These are phyloP conservation scores for Ilyonectria sp. DNA, from an alignment of 2,329 filamentous ascomycete species.

Conservation along the genomic window DNA sequence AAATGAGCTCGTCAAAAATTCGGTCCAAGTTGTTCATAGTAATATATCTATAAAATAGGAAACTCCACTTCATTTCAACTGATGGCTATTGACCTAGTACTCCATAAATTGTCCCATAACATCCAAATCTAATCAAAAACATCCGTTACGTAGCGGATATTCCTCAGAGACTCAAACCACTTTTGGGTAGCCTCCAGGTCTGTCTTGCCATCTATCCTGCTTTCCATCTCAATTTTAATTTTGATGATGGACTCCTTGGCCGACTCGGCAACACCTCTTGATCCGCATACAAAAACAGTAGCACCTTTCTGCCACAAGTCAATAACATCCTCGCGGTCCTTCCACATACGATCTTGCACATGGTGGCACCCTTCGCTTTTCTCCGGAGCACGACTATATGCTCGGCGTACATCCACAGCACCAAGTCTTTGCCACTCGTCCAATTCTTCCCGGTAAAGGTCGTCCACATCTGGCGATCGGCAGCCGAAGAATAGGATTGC, in stretches of 20 bases:
- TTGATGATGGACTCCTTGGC: constrained; percentile 52
- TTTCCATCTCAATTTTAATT: constrained; percentile 52
- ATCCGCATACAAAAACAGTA: constrained; percentile 74
- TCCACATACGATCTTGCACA: constrained; percentile 57
- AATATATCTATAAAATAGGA: neutral
- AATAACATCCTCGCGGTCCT: constrained; percentile 52
- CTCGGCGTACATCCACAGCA: constrained; percentile 69
- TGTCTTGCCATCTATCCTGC: constrained; percentile 28
- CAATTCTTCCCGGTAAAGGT: constrained; percentile 69
- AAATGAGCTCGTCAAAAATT: no score
- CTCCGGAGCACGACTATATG: constrained; percentile 61
- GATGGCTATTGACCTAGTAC: neutral
- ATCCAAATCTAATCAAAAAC: constrained; percentile 67
- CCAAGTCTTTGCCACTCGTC: constrained; percentile 69
- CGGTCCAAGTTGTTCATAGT: no score
- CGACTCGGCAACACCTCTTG: constrained; percentile 58
- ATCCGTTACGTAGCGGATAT: constrained; percentile 69
- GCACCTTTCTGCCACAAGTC: constrained; percentile 60
- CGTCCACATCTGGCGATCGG: constrained; percentile 66
- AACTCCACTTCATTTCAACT: neutral
- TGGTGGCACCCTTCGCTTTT: constrained; percentile 62
- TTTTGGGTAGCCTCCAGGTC: constrained; percentile 54
- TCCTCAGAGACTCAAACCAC: constrained; percentile 64
- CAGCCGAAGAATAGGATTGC: constrained; percentile 77
- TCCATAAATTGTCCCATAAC: neutral